phyloP scores from a whole-genome alignment of 768 basidiomycete genomes.

The Mycena floridula region DNA sequence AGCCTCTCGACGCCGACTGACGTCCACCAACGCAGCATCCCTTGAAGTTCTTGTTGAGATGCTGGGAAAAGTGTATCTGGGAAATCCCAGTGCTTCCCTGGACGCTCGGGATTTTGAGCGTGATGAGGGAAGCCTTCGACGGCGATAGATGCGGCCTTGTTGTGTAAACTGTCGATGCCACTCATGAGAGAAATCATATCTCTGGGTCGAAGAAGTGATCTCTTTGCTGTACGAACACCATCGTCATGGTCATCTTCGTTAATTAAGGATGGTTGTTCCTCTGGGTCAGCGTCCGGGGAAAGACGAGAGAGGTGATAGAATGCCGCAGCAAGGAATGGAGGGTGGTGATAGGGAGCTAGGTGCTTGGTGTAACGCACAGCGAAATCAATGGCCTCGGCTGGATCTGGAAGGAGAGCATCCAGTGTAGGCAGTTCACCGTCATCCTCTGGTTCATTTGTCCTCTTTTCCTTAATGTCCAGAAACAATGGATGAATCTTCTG shows the following conservation, averaged over 20 bases:
- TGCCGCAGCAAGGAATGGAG: background rate
- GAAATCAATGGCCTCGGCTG: background rate
- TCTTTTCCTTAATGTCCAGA: background rate
- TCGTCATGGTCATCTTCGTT: background rate
- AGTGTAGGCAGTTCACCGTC: too few species aligned
- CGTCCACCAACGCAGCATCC: background rate
- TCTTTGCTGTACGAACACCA: background rate
- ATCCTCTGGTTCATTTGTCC: background rate
- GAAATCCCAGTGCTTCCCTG: background rate
- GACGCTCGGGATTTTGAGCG: background rate
- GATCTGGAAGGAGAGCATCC: background rate
- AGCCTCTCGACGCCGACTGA: background rate
- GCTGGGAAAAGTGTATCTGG: background rate
- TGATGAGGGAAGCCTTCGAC: background rate
- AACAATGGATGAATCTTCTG: background rate
- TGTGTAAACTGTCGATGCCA: background rate
- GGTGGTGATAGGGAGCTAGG: too few species aligned
- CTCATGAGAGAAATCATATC: background rate
- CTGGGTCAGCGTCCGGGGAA: background rate
- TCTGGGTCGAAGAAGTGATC: background rate
- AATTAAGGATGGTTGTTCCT: background rate
- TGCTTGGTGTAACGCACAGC: background rate
- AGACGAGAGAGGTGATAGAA: background rate
- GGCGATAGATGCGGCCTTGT: background rate
- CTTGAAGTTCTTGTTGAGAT: background rate